Percentiles rank a stretch among this genome's conserved stretches.
phyloP scores from a whole-genome alignment of 148 eudicot genomes.

The Camellia granthamiana region DNA sequence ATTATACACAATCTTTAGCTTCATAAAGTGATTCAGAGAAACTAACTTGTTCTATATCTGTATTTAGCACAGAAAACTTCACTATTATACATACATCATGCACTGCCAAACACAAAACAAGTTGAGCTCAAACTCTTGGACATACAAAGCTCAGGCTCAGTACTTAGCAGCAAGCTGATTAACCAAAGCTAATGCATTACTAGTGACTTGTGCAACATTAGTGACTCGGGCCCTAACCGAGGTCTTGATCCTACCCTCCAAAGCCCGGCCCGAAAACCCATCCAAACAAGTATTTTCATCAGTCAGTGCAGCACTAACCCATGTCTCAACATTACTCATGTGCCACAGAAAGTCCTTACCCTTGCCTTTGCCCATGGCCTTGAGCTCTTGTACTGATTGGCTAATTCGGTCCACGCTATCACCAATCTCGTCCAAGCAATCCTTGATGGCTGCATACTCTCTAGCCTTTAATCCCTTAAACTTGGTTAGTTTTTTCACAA shows the following conservation, averaged over 20 bases:
- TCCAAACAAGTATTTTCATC: constrained; percentile 57
- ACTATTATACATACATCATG: neutral
- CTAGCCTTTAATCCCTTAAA: constrained; percentile 38
- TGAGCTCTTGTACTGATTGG: constrained; percentile 49
- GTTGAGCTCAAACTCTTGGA: neutral
- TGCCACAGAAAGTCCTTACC: constrained; percentile 50
- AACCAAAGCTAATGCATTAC: constrained; percentile 66
- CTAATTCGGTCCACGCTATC: constrained; percentile 57
- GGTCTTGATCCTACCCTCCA: constrained; percentile 33
- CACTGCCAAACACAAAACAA: neutral
- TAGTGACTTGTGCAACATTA: constrained; percentile 52
- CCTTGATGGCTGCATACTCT: constrained; percentile 50
- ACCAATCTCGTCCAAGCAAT: constrained; percentile 52
- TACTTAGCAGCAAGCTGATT: constrained; percentile 46
- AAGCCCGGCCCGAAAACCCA: constrained; percentile 37
- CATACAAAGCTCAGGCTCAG: neutral
- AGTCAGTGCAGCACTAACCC: constrained; percentile 66
- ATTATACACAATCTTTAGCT: neutral
- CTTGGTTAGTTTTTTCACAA: constrained; percentile 28
- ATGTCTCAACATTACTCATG: constrained; percentile 65
- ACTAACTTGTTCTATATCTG: neutral
- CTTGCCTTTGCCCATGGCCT: constrained; percentile 19
- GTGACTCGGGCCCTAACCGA: constrained; percentile 36
- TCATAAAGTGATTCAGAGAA: neutral
- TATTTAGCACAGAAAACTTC: neutral